Percentiles rank a stretch among this genome's conserved stretches.
Evolutionary conservation across 2,329 filamentous ascomycete species (phyloP).

Genomic region (Fusarium sacchari): DNA sequence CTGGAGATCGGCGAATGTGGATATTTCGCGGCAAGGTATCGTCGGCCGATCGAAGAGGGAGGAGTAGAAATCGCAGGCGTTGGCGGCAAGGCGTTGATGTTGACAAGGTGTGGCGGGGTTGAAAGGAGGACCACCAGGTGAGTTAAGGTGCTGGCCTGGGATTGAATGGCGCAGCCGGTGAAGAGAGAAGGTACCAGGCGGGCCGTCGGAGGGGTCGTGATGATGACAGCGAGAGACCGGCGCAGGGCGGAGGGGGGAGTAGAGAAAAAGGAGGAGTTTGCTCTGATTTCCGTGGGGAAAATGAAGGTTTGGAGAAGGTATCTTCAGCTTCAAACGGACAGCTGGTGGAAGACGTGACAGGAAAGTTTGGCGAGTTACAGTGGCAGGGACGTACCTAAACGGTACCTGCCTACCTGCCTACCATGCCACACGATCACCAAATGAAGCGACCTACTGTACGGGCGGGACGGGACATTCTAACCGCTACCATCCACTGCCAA

Average conservation of each 20-base stretch:
- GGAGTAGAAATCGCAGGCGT: conserved; percentile 25
- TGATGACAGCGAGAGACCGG: conserved; percentile 1
- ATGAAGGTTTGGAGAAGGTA: conserved; percentile 19
- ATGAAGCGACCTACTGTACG: not conserved
- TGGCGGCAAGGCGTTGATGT: conserved; percentile 31
- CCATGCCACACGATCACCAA: conserved; percentile 7
- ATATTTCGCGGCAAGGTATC: conserved; percentile 14
- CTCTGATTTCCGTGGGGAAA: conserved; percentile 5
- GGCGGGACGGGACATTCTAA: conserved; percentile 26
- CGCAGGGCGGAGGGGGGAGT: not conserved
- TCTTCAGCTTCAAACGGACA: conserved; percentile 32
- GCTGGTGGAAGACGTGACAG: conserved; percentile 32
- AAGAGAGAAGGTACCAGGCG: conserved; percentile 19
- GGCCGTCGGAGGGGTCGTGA: conserved; percentile 12
- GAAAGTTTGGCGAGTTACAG: conserved; percentile 38
- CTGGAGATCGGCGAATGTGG: conserved; percentile 29
- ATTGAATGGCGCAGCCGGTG: conserved; percentile 30
- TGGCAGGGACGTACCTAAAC: conserved; percentile 23
- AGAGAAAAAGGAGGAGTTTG: conserved; percentile 3
- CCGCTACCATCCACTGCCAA: conserved; percentile 13
- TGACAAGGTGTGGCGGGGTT: conserved; percentile 41
- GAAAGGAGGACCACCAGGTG: conserved; percentile 31
- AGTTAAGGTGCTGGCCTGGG: conserved; percentile 16
- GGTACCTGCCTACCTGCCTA: conserved; percentile 37
- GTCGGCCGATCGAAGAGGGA: conserved; percentile 34